phyloP scores from a whole-genome alignment of 2,329 filamentous ascomycete species.

The Penicillium digitatum region DNA sequence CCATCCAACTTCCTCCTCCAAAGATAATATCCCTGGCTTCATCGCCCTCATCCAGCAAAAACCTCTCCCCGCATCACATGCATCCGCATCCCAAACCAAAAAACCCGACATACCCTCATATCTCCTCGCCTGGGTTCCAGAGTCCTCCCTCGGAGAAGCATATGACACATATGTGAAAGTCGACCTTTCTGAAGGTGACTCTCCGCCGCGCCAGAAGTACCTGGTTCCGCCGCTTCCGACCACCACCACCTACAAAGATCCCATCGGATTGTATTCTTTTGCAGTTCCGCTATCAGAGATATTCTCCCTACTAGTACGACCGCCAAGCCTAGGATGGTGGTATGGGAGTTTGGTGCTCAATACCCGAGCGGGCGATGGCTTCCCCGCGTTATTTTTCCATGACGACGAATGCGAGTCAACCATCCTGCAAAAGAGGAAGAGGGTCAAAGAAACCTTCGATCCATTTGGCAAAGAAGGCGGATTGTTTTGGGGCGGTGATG shows the following conservation, averaged over 20 bases:
- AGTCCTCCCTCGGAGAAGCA: conserved; percentile 78
- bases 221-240: conserved; percentile 89
- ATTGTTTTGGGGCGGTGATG: conserved; percentile 97
- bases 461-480: conserved; percentile 75
- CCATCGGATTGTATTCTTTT: conserved; percentile 80
- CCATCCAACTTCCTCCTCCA: conserved; percentile 85
- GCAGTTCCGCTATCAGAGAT: conserved; percentile 85
- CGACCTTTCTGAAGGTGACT: conserved; percentile 76
- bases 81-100: conserved; percentile 41
- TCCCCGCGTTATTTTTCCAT: conserved; percentile 95
- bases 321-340: conserved; percentile 96
- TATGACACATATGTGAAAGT: conserved; percentile 93
- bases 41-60: conserved; percentile 93
- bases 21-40: conserved; percentile 93
- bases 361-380: conserved; percentile 81
- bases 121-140: conserved; percentile 88
- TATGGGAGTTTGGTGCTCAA: conserved; percentile 95
- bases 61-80: conserved; percentile 37
- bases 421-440: conserved; percentile 85
- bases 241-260: conserved; percentile 67
- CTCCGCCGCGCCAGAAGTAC: conserved; percentile 78
- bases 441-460: conserved; percentile 79
- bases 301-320: conserved; percentile 83
- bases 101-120: conserved; percentile 62
- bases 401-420: conserved; percentile 96